These are phyloP conservation scores for Glomus cerebriforme DNA, from an alignment of 192 early-diverging fungal genomes.

Conservation along the genomic window DNA sequence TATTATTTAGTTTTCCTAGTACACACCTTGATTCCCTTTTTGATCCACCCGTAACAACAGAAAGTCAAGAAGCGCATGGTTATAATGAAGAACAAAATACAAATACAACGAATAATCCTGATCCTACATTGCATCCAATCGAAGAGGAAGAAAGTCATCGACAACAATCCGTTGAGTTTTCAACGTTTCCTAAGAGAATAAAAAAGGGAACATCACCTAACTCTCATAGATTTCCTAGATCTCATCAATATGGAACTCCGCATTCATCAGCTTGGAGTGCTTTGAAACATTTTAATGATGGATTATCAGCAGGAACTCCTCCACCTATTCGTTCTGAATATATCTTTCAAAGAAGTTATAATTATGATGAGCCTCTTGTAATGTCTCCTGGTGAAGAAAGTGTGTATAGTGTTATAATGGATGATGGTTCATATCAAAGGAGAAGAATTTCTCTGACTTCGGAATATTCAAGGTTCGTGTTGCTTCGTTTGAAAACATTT, in stretches of 20 bases:
- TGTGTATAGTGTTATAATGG: slow-evolving; percentile 23
- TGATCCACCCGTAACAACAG: neutral
- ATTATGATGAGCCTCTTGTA: neutral
- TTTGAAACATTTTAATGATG: neutral
- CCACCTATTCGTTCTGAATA: neutral
- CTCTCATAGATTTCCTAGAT: neutral
- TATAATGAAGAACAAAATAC: neutral
- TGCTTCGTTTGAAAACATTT: neutral
- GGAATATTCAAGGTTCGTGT: neutral
- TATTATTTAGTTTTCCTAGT: neutral
- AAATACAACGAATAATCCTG: neutral
- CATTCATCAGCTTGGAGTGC: slow-evolving; percentile 9
- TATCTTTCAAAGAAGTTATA: neutral
- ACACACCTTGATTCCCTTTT: neutral
- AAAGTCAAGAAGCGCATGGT: neutral
- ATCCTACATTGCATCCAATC: neutral
- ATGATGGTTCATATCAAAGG: slow-evolving; percentile 25
- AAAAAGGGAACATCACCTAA: neutral
- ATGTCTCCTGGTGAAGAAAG: neutral
- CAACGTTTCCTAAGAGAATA: neutral
- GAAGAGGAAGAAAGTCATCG: neutral
- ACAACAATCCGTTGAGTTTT: neutral
- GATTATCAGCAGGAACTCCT: neutral
- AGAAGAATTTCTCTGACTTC: slow-evolving; percentile 24
- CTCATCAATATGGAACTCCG: neutral